Percentiles rank a stretch among this genome's conserved stretches.
These are phyloP conservation scores for Dioscorea zingiberensis DNA, from an alignment of 106 monocot genomes.

Conservation along the genomic window DNA sequence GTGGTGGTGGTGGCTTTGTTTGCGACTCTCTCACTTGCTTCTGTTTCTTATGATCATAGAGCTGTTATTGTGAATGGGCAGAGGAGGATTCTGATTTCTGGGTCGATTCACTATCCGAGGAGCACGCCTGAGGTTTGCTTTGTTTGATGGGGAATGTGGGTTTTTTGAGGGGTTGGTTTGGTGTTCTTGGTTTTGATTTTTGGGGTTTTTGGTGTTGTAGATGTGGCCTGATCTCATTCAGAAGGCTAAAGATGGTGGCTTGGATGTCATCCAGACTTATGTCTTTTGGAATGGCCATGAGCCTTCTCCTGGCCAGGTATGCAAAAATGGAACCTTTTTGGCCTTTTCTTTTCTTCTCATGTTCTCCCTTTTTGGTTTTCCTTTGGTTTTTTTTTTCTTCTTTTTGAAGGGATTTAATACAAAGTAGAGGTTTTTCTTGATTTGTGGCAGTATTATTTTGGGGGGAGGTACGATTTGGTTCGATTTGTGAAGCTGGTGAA, in stretches of 20 bases:
- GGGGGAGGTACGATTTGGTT: conserved; percentile 40
- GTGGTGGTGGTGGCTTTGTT: not conserved
- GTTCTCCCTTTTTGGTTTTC: not conserved
- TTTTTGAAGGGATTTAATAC: not conserved
- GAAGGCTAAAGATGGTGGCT: conserved; percentile 29
- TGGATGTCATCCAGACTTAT: conserved; percentile 31
- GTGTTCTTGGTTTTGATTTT: conserved; percentile 1
- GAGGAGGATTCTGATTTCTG: conserved; percentile 9
- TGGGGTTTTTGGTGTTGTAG: conserved; percentile 9
- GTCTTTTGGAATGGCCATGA: conserved; percentile 50
- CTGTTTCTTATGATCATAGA: conserved; percentile 9
- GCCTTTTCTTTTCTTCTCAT: not conserved
- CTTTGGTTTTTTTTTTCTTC: not conserved
- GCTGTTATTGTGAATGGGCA: conserved; percentile 5
- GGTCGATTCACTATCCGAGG: conserved; percentile 10
- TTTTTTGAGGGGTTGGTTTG: not conserved
- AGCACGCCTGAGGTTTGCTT: conserved; percentile 8
- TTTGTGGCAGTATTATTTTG: conserved; percentile 37
- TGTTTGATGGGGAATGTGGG: not conserved
- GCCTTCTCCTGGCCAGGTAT: conserved; percentile 37
- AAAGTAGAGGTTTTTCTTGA: not conserved
- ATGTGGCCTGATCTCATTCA: conserved; percentile 37
- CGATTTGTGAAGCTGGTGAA: conserved; percentile 37
- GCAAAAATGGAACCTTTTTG: not conserved
- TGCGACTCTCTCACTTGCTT: not conserved